Percentiles rank a stretch among this genome's conserved stretches.
phyloP scores from a whole-genome alignment of 2,329 filamentous ascomycete species.

The Alternaria arborescens region DNA sequence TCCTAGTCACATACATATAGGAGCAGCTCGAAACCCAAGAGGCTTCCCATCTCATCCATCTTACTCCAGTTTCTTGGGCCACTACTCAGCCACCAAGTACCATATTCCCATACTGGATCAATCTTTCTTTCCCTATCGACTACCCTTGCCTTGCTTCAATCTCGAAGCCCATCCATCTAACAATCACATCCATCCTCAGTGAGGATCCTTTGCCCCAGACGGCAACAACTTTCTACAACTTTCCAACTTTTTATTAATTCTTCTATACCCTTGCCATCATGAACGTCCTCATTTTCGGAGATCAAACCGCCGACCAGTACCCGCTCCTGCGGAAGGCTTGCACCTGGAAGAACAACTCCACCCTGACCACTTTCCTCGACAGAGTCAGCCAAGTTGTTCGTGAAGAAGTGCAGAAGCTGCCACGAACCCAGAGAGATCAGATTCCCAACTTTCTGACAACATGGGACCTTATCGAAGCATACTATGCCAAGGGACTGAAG shows the following conservation, averaged over 20 bases:
- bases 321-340: conserved; percentile 63
- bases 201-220: conserved; percentile 12
- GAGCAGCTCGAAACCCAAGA: conserved; percentile 35
- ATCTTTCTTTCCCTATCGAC: conserved; percentile 23
- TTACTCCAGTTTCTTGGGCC: conserved; percentile 39
- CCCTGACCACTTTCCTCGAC: conserved; percentile 70
- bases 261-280: conserved; percentile 46
- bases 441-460: conserved; percentile 70
- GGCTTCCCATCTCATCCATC: conserved; percentile 30
- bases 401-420: conserved; percentile 67
- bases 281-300: conserved; percentile 71
- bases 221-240: conserved; percentile 11
- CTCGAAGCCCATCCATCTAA: conserved; percentile 11
- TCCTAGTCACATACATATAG: conserved; percentile 47
- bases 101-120: conserved; percentile 19
- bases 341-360: conserved; percentile 62
- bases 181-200: conserved; percentile 2
- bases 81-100: conserved; percentile 24
- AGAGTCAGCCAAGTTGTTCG: conserved; percentile 65
- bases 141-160: conserved; percentile 18
- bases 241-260: conserved; percentile 25
- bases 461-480: conserved; percentile 71
- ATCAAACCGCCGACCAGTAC: conserved; percentile 75
- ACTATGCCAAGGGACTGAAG: conserved; percentile 66
- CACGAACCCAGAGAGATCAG: conserved; percentile 63